These are phyloP conservation scores for Pyricularia grisea DNA, from an alignment of 2,329 filamentous ascomycete species.

Conservation along the genomic window DNA sequence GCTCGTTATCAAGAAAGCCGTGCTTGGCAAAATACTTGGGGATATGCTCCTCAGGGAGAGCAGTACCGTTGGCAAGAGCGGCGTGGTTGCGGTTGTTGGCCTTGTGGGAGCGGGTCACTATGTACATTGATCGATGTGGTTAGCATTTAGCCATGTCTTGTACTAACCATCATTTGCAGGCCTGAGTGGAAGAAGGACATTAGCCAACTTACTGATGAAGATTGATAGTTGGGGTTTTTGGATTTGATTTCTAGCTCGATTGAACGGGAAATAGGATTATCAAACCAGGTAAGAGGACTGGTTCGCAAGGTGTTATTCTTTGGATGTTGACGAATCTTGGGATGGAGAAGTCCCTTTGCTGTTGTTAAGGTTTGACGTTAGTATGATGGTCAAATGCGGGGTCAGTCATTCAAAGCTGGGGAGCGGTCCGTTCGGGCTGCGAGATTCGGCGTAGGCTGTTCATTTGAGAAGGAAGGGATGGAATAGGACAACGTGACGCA, in stretches of 20 bases:
- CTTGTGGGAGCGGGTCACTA: conserved; percentile 98
- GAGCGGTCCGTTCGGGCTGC: background rate
- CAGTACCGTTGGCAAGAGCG: conserved; percentile 65
- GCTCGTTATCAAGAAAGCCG: conserved; percentile 71
- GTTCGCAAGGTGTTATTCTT: background rate
- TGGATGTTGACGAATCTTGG: background rate
- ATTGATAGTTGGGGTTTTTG: background rate
- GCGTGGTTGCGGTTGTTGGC: conserved; percentile 87
- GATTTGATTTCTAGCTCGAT: background rate
- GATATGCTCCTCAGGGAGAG: conserved; percentile 59
- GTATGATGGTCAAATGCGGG: conserved; percentile 2
- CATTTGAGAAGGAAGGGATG: background rate
- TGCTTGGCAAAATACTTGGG: conserved; percentile 91
- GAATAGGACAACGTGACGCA: background rate
- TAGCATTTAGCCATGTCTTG: background rate
- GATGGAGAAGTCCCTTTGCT: background rate
- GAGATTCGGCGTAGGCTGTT: background rate
- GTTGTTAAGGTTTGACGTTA: background rate
- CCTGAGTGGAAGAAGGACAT: background rate
- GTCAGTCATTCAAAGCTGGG: background rate
- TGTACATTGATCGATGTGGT: background rate
- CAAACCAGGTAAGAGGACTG: background rate
- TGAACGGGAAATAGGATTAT: background rate
- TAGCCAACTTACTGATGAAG: conserved; percentile 5
- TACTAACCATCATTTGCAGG: background rate